phyloP scores from a whole-genome alignment of 129 eudicot species.

The Pittosporum tobira region DNA sequence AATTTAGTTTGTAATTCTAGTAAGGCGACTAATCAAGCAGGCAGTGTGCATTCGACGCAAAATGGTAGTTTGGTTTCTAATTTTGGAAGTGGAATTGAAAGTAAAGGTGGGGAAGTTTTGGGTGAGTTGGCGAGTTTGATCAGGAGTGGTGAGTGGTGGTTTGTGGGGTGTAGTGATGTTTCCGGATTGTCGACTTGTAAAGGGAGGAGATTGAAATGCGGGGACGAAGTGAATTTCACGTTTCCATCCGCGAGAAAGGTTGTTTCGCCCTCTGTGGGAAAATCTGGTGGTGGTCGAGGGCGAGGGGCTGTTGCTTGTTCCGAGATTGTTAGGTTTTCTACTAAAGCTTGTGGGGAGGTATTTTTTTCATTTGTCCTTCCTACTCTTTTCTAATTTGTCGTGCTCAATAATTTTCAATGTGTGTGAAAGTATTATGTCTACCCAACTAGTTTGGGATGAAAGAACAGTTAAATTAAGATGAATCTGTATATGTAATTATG shows the following conservation, averaged over 20 bases:
- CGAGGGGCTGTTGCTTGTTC: slow-evolving; percentile 51
- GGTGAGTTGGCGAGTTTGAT: slow-evolving; percentile 9
- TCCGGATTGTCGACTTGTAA: slow-evolving; percentile 83
- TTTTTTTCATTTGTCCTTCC: background rate
- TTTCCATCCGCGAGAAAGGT: slow-evolving; percentile 46
- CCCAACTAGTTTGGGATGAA: no score
- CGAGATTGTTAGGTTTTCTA: slow-evolving; percentile 88
- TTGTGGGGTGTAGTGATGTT: slow-evolving; percentile 64
- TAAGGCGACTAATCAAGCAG: slow-evolving; percentile 8
- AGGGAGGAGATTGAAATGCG: slow-evolving; percentile 62
- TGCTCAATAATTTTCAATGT: background rate
- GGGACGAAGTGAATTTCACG: slow-evolving; percentile 52
- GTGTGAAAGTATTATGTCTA: no score
- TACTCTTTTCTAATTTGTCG: background rate
- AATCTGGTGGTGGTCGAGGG: slow-evolving; percentile 64
- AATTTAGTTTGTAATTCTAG: background rate
- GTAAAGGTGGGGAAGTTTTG: slow-evolving; percentile 5
- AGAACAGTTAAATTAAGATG: no score
- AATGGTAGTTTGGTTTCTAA: slow-evolving; percentile 8
- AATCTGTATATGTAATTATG: no score
- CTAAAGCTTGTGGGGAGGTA: slow-evolving; percentile 77
- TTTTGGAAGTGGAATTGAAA: slow-evolving; percentile 8
- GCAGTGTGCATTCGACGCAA: slow-evolving; percentile 5
- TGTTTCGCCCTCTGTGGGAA: slow-evolving; percentile 37
- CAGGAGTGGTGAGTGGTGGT: slow-evolving; percentile 72